Conservation (phyloP, 257 asterid species). For the Petunia axillaris region DNA sequence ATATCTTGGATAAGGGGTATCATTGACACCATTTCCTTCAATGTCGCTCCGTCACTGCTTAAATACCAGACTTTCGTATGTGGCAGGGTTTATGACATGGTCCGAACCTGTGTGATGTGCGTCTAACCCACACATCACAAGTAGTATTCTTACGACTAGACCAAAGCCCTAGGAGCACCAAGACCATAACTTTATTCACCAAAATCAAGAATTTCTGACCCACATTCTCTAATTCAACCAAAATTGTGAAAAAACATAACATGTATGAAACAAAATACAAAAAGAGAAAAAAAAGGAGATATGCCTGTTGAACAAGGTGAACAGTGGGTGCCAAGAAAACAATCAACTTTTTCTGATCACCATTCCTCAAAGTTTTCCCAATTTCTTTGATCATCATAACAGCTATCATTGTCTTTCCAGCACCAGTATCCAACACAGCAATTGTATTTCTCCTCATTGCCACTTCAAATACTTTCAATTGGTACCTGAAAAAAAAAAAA, state of each 20-base stretch:
- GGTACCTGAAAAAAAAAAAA: slow-evolving; percentile 39
- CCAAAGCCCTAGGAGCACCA: no score
- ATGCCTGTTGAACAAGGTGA: slow-evolving; percentile 83
- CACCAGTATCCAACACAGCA: slow-evolving; percentile 65
- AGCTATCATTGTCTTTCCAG: slow-evolving; percentile 60
- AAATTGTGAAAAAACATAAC: not conserved
- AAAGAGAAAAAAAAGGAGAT: not conserved
- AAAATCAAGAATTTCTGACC: slow-evolving; percentile 12
- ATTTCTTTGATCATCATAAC: slow-evolving; percentile 75
- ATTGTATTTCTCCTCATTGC: slow-evolving; percentile 83
- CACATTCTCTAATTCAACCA: slow-evolving; percentile 10
- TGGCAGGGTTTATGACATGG: no score
- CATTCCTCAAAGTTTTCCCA: slow-evolving; percentile 49
- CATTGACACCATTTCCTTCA: no score
- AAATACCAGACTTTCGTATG: no score
- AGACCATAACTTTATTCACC: not conserved
- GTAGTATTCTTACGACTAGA: no score
- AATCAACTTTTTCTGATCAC: slow-evolving; percentile 59
- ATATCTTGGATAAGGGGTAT: no score
- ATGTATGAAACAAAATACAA: not conserved
- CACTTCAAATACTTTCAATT: slow-evolving; percentile 66
- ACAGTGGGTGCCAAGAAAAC: slow-evolving; percentile 84
- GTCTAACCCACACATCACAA: no score
- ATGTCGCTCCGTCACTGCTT: no score
- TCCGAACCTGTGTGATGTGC: no score